Conservation (phyloP, 345 rosid genomes). For the Durio zibethinus region DNA sequence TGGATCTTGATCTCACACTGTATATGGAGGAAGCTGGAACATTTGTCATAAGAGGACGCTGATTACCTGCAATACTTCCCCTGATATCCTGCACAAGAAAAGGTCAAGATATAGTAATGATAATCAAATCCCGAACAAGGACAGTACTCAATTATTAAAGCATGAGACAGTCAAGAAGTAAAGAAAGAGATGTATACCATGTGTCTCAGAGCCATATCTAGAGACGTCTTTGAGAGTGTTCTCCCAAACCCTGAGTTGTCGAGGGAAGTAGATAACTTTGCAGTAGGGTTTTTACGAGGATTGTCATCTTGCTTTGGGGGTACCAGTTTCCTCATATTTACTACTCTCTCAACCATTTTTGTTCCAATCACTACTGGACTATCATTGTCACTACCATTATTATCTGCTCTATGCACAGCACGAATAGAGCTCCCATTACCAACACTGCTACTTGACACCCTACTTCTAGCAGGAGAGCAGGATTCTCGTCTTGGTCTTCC, state of each 20-base stretch:
- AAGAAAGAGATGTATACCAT: constrained; percentile 46
- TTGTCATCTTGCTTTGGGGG: constrained; percentile 58
- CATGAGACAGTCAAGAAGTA: neutral
- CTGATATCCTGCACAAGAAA: constrained; percentile 60
- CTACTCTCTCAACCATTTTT: constrained; percentile 81
- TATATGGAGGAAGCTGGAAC: constrained; percentile 73
- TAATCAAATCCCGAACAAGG: too few relatives aligned
- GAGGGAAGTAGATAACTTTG: constrained; percentile 43
- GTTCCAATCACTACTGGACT: constrained; percentile 68
- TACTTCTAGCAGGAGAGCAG: constrained; percentile 63
- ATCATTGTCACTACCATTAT: constrained; percentile 51
- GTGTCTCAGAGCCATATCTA: constrained; percentile 85
- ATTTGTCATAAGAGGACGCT: constrained; percentile 61
- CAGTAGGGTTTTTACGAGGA: constrained; percentile 23
- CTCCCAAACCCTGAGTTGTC: constrained; percentile 71
- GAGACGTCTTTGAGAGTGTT: constrained; percentile 66
- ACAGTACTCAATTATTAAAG: neutral
- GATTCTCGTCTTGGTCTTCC: constrained; percentile 51
- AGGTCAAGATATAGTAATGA: neutral
- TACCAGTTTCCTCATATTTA: constrained; percentile 76
- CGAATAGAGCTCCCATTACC: constrained; percentile 38
- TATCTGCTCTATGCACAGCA: constrained; percentile 31
- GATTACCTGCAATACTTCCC: constrained; percentile 52
- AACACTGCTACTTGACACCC: constrained; percentile 36
- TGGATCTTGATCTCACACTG: constrained; percentile 57